Evolutionary conservation across 78 protist genomes (phyloP).

Genomic region (Dictyostelium firmibasis): DNA sequence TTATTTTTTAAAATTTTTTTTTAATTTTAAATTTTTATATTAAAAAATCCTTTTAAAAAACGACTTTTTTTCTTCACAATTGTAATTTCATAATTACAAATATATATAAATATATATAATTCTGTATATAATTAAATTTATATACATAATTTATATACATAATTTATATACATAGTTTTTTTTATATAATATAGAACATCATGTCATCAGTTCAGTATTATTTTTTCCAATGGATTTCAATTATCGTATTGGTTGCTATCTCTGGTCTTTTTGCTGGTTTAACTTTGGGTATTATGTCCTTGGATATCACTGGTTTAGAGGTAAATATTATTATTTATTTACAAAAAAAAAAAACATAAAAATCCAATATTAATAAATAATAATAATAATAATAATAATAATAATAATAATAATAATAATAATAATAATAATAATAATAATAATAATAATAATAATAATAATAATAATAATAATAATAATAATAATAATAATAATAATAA

Average conservation of each 20-base stretch:
- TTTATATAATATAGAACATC: too few species aligned
- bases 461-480: not conserved
- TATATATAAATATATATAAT: too few species aligned
- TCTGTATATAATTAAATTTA: not conserved
- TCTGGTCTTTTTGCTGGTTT: conserved; percentile 94
- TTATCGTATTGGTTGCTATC: conserved; percentile 66
- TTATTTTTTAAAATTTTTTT: too few species aligned
- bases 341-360: too few species aligned
- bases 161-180: too few species aligned
- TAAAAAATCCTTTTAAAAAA: not conserved
- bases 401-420: too few species aligned
- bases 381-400: not conserved
- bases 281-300: conserved; percentile 90
- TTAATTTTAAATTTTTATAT: too few species aligned
- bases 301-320: conserved; percentile 86
- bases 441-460: not conserved
- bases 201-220: not conserved
- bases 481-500: not conserved
- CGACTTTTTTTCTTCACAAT: not conserved
- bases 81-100: too few species aligned
- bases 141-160: not conserved
- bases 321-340: conserved; percentile 33
- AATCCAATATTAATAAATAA: too few species aligned
- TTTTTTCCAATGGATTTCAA: conserved; percentile 54
- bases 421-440: too few species aligned